Evolutionary conservation across 352 stramenopile genomes (phyloP).

Genomic region (Globisporangium radiosum): DNA sequence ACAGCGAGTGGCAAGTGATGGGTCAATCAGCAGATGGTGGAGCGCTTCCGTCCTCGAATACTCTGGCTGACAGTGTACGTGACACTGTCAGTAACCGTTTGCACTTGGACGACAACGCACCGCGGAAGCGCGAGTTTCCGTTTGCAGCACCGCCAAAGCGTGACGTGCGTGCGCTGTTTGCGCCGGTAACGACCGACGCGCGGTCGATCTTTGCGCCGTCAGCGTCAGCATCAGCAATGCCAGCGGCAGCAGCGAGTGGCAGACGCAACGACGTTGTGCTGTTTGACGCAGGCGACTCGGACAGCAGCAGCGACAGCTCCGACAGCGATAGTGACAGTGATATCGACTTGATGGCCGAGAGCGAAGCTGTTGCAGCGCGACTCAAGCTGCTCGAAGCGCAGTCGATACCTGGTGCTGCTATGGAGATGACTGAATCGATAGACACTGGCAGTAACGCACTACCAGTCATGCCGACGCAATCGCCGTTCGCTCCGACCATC

Average conservation of each 20-base stretch:
- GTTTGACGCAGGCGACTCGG: conserved; percentile 5
- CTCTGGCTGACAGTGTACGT: too few relatives aligned
- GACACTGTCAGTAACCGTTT: too few relatives aligned
- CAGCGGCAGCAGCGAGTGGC: too few relatives aligned
- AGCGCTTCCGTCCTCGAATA: too few relatives aligned
- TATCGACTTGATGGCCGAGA: conserved; percentile 3
- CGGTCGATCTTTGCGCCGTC: conserved; percentile 5
- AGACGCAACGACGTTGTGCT: conserved; percentile 2
- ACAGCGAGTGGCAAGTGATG: neutral
- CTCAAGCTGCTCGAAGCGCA: conserved; percentile 3
- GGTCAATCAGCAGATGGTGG: neutral
- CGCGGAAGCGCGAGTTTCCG: conserved; percentile 1
- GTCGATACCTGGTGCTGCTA: neutral
- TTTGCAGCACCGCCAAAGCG: neutral
- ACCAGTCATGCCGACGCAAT: too few relatives aligned
- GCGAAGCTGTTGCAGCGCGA: neutral
- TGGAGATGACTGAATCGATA: too few relatives aligned
- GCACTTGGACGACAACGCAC: too few relatives aligned
- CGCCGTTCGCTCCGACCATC: too few relatives aligned
- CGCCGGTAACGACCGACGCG: neutral
- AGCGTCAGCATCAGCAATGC: too few relatives aligned
- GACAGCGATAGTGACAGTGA: conserved; percentile 10
- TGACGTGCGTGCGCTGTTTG: neutral
- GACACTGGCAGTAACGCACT: neutral
- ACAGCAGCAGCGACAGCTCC: conserved; percentile 1